phyloP scores from a whole-genome alignment of 768 basidiomycete species.

The Candolleomyces aberdarensis region DNA sequence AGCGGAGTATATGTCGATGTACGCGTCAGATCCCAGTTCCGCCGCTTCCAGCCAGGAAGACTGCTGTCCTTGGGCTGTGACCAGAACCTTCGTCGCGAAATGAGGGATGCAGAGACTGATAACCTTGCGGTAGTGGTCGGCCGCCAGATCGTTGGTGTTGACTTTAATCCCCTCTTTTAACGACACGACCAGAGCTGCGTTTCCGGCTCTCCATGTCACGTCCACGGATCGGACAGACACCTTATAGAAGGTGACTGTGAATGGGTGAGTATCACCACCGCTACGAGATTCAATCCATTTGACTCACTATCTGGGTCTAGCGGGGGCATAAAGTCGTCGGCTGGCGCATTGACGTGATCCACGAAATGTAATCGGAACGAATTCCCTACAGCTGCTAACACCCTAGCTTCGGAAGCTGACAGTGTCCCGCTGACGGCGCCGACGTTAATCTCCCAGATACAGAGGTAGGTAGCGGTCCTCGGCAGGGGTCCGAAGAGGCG shows the following conservation, averaged over 20 bases:
- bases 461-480: slow-evolving; percentile 79
- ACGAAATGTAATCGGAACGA: slow-evolving; percentile 68
- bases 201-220: slow-evolving; percentile 49
- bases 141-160: slow-evolving; percentile 75
- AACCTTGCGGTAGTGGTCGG: slow-evolving; percentile 61
- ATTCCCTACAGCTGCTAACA: slow-evolving; percentile 49
- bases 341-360: slow-evolving; percentile 81
- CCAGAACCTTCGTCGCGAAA: slow-evolving; percentile 47
- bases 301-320: slow-evolving; percentile 75
- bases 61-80: slow-evolving; percentile 34
- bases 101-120: slow-evolving; percentile 57
- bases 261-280: slow-evolving; percentile 8
- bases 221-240: slow-evolving; percentile 55
- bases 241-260: slow-evolving; percentile 81
- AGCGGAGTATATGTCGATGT: slow-evolving; percentile 68
- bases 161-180: slow-evolving; percentile 60
- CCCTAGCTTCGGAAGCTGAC: slow-evolving; percentile 49
- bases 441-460: slow-evolving; percentile 87
- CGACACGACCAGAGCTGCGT: slow-evolving; percentile 51
- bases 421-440: slow-evolving; percentile 58
- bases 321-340: slow-evolving; percentile 57
- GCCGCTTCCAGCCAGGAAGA: slow-evolving; percentile 69
- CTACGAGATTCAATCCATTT: background rate
- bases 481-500: slow-evolving; percentile 90
- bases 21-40: slow-evolving; percentile 46